phyloP scores from a whole-genome alignment of 306 rosid species.

The Acacia melanoxylon region DNA sequence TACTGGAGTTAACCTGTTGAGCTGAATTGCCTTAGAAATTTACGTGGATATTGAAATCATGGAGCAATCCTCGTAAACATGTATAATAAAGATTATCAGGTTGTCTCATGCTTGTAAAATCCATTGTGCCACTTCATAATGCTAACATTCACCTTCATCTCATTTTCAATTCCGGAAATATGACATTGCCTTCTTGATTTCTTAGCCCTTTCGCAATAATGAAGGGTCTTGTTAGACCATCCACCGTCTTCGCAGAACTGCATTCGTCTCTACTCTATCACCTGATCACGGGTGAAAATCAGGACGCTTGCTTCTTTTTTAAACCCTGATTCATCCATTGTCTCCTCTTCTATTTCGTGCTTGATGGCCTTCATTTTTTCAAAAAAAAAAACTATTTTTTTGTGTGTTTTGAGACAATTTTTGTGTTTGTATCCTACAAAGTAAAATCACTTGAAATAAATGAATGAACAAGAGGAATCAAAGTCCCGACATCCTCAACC shows the following conservation, averaged over 20 bases:
- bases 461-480: too few relatives aligned
- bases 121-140: not conserved
- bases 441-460: too few relatives aligned
- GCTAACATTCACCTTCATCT: not conserved
- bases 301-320: too few relatives aligned
- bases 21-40: slow-evolving; percentile 20
- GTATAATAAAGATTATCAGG: slow-evolving; percentile 24
- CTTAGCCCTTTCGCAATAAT: not conserved
- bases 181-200: not conserved
- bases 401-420: too few relatives aligned
- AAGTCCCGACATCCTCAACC: too few relatives aligned
- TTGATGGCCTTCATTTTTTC: too few relatives aligned
- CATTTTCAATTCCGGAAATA: not conserved
- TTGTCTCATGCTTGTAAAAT: not conserved
- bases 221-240: not conserved
- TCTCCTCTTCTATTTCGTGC: too few relatives aligned
- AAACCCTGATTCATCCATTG: too few relatives aligned
- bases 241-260: not conserved
- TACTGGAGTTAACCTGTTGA: slow-evolving; percentile 24
- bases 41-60: slow-evolving; percentile 21
- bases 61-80: slow-evolving; percentile 34
- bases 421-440: too few relatives aligned
- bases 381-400: too few relatives aligned
- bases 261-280: too few relatives aligned
- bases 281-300: too few relatives aligned